Evolutionary conservation across 805 yeast species (phyloP).

Genomic region (Wickerhamiella spandovensis): DNA sequence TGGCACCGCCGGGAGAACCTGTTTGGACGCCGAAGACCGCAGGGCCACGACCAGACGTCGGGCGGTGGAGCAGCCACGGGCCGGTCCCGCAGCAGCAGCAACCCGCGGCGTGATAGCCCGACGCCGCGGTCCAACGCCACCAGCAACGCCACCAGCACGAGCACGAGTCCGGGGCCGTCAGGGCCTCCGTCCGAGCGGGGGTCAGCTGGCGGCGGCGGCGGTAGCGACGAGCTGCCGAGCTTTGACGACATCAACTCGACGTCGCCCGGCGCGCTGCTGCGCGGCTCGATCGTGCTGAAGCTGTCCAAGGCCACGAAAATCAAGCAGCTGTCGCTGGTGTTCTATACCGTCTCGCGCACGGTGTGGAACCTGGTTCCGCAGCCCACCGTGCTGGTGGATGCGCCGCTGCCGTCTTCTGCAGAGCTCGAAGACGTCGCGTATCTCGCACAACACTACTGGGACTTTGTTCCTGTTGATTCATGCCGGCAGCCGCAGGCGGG

Average conservation of each 20-base stretch:
- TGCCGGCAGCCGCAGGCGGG: not conserved
- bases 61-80: not conserved
- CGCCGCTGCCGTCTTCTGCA: conserved; percentile 17
- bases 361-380: conserved; percentile 72
- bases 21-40: conserved; percentile 1
- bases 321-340: conserved; percentile 47
- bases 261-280: conserved; percentile 35
- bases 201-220: not conserved
- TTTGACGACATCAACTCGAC: conserved; percentile 2
- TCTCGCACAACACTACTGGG: conserved; percentile 25
- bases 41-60: not conserved
- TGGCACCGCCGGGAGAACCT: conserved; percentile 3
- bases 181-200: not conserved
- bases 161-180: not conserved
- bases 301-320: conserved; percentile 60
- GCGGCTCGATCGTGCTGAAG: conserved; percentile 66
- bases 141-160: not conserved
- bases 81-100: not conserved
- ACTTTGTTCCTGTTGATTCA: conserved; percentile 18
- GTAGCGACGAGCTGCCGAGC: conserved; percentile 3
- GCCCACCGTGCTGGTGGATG: conserved; percentile 18
- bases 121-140: conserved; percentile 1
- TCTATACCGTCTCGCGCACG: conserved; percentile 59
- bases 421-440: conserved; percentile 23
- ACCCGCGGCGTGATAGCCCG: not conserved